phyloP scores from a whole-genome alignment of 75 land plant species.

The Picea sitchensis region DNA sequence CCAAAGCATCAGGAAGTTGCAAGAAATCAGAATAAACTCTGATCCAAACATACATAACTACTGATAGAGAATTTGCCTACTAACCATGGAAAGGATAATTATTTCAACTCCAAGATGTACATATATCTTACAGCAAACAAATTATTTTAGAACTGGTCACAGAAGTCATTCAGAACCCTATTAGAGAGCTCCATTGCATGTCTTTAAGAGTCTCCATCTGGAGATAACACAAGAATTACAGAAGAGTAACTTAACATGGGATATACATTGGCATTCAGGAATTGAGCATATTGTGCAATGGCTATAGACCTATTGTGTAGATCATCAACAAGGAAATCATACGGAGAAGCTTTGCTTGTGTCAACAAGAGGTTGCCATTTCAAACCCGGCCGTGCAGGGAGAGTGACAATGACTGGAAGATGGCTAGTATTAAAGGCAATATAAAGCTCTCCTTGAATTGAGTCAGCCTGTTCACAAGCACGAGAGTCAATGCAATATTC shows the following conservation, averaged over 20 bases:
- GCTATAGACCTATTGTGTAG: conserved; percentile 44
- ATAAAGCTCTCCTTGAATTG: conserved; percentile 67
- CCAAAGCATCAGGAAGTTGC: no score
- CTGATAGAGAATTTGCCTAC: no score
- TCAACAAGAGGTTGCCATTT: conserved; percentile 88
- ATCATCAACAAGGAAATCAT: conserved; percentile 78
- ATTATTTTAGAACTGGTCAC: not conserved
- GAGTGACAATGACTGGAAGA: conserved; percentile 53
- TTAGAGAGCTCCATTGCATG: not conserved
- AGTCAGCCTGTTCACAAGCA: conserved; percentile 52
- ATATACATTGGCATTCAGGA: conserved; percentile 65
- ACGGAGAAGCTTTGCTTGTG: conserved; percentile 88
- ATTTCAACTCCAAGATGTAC: no score
- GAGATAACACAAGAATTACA: conserved; percentile 50
- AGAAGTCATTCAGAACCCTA: not conserved
- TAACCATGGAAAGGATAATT: no score
- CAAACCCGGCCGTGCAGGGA: conserved; percentile 76
- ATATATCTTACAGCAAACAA: no score
- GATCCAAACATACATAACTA: no score
- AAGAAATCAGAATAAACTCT: no score
- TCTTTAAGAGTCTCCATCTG: conserved; percentile 17
- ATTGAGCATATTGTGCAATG: conserved; percentile 63
- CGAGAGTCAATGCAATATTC: no score
- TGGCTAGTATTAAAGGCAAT: conserved; percentile 93
- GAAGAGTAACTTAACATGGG: conserved; percentile 94